phyloP scores from a whole-genome alignment of 2,329 filamentous ascomycete species.

The Scedosporium dehoogii region DNA sequence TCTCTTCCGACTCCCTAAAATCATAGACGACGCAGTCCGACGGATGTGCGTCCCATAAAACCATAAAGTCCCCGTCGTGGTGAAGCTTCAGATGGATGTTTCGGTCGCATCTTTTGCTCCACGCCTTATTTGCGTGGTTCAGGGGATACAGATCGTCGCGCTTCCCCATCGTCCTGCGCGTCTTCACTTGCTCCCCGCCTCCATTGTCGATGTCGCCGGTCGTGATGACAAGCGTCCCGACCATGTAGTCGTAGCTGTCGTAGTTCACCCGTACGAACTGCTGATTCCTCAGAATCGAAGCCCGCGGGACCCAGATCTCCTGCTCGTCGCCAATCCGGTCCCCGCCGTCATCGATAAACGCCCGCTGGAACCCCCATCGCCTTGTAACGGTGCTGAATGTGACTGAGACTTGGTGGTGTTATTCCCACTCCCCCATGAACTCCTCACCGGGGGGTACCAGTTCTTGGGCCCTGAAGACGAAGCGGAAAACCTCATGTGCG shows the following conservation, averaged over 20 bases:
- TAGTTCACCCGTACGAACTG: background rate
- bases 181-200: background rate
- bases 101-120: background rate
- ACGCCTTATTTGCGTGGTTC: background rate
- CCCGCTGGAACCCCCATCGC: background rate
- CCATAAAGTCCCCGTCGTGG: background rate
- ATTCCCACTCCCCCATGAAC: background rate
- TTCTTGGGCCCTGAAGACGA: conserved; percentile 1
- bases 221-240: background rate
- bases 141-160: background rate
- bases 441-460: background rate
- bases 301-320: background rate
- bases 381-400: background rate
- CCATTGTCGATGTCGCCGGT: background rate
- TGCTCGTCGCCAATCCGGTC: background rate
- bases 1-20: background rate
- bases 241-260: background rate
- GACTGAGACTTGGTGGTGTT: background rate
- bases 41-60: background rate
- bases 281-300: background rate
- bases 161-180: background rate
- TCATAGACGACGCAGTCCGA: background rate
- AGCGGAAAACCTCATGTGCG: background rate
- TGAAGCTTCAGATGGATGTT: background rate
- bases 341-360: background rate